These are phyloP conservation scores for Aristolochia californica DNA, from an alignment of 164 flowering plant genomes.

Conservation along the genomic window DNA sequence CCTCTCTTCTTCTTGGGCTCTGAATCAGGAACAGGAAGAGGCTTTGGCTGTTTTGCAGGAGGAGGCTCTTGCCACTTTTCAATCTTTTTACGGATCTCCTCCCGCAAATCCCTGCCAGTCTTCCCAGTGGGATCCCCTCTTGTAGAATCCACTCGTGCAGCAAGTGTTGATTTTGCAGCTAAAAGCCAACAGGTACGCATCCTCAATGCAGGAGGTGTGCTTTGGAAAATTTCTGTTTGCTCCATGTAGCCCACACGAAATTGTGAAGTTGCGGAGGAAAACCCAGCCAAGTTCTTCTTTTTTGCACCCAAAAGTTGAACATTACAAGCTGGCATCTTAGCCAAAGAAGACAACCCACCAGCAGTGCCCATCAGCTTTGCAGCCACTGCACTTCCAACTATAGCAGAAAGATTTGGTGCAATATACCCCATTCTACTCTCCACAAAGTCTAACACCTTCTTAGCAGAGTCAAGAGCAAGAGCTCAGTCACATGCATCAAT, in stretches of 20 bases:
- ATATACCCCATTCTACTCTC: constrained; percentile 94
- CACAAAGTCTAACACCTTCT: constrained; percentile 88
- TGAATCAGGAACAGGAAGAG: constrained; percentile 97
- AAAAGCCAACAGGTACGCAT: constrained; percentile 81
- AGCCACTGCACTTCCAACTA: constrained; percentile 97
- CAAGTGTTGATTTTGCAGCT: constrained; percentile 84
- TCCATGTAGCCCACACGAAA: constrained; percentile 84
- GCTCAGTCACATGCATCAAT: constrained; percentile 94
- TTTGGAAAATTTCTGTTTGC: constrained; percentile 81
- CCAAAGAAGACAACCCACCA: constrained; percentile 75
- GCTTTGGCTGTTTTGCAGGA: constrained; percentile 94
- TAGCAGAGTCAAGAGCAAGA: constrained; percentile 70
- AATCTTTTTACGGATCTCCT: constrained; percentile 76
- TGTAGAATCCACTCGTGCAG: constrained; percentile 79
- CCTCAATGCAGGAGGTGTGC: constrained; percentile 75
- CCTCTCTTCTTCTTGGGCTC: constrained; percentile 96
- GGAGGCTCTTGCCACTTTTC: constrained; percentile 99
- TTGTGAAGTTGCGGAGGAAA: constrained; percentile 84
- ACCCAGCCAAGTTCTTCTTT: constrained; percentile 83
- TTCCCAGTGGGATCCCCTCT: constrained; percentile 84
- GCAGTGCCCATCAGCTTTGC: constrained; percentile 99
- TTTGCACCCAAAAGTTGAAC: constrained; percentile 95
- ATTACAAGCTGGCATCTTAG: constrained; percentile 98
- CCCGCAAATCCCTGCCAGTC: constrained; percentile 59
- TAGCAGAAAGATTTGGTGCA: constrained; percentile 92